Evolutionary conservation across 345 rosid genomes (phyloP), one percentile per base, ranked within the genome.

Genomic region (Eutrema yunnanense): DNA sequence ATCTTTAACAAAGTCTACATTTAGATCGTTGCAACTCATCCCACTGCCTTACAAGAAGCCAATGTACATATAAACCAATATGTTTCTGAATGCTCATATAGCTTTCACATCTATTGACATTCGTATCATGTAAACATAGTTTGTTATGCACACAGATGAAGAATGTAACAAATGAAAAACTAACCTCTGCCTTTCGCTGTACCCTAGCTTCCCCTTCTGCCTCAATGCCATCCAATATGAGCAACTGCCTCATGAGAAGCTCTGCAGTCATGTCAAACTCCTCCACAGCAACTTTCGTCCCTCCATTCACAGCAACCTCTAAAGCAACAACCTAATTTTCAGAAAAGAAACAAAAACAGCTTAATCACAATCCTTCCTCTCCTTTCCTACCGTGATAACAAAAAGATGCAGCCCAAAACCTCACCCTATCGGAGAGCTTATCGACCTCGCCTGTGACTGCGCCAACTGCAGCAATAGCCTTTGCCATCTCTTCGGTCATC

Each of bases 151-250:
- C 5, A 63, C 38, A 47, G 10, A 10, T 29, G 46, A 40, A 46
- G 9, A 48, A 51, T 2, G n/a, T n/a, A n/a, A n/a, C n/a, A n/a
- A n/a, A n/a, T n/a, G n/a, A n/a, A n/a, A 51, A 19, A 78, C 88
- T 16, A 50, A 94, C 97, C 97, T 94, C 98, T 53, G 96, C 87
- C 84, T 83, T 94, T 27, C 98, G 82, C 78, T 76, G 92, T 50
- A 81, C 9, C 81, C 80, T 88, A 42, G 95, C 96, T 77, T 91
- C 95, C 29, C 97, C 98, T 75, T 85, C 89, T 19, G 98, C 98
- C 81, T 81, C 83, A 14, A 90, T 84, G 13, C 85, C 72, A 74
- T 93, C 98, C 83, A 93, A 71, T 67, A 87, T 89, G 69, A 93
- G 90, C 82, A 93, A 58, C 80, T 87, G 88, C 73, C 82, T 85